Percentiles rank a stretch among this genome's conserved stretches.
Evolutionary conservation across 768 basidiomycete genomes (phyloP).

Genomic region (Favolaschia claudopus): DNA sequence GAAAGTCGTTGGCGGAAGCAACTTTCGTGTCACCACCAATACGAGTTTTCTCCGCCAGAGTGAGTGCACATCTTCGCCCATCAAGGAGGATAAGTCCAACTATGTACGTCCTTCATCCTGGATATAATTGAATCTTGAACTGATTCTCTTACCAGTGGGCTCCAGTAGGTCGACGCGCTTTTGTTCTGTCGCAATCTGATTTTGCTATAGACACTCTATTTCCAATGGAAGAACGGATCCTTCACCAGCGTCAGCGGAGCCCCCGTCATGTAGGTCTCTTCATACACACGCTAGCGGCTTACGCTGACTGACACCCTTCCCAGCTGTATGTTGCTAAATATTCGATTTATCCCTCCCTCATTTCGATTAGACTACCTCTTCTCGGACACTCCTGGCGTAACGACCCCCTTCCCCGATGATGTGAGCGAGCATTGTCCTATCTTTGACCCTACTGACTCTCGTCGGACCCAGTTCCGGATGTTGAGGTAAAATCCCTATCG

Average conservation of each 20-base stretch:
- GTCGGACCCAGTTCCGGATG: constrained; percentile 56
- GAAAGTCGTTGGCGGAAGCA: constrained; percentile 61
- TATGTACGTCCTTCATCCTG: constrained; percentile 45
- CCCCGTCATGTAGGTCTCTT: constrained; percentile 41
- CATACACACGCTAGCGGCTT: background rate
- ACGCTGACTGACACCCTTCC: background rate
- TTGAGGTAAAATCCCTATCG: constrained; percentile 44
- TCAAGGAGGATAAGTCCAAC: constrained; percentile 59
- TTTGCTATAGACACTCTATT: constrained; percentile 53
- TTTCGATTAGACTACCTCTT: constrained; percentile 54
- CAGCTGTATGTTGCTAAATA: constrained; percentile 29
- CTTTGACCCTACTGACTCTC: constrained; percentile 2
- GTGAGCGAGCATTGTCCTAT: constrained; percentile 37
- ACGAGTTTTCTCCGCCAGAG: constrained; percentile 53
- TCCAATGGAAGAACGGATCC: constrained; percentile 60
- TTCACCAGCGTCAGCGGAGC: constrained; percentile 48
- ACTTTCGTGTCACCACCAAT: constrained; percentile 51
- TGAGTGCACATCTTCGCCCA: constrained; percentile 60
- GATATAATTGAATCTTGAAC: background rate
- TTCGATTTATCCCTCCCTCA: constrained; percentile 1
- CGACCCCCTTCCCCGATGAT: constrained; percentile 63
- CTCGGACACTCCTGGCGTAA: constrained; percentile 51
- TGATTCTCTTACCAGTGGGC: constrained; percentile 11
- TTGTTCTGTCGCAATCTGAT: too few relatives aligned
- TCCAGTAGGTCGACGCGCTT: constrained; percentile 17